These are phyloP conservation scores for Lonicera japonica DNA, from an alignment of 129 eudicot genomes.

Conservation along the genomic window DNA sequence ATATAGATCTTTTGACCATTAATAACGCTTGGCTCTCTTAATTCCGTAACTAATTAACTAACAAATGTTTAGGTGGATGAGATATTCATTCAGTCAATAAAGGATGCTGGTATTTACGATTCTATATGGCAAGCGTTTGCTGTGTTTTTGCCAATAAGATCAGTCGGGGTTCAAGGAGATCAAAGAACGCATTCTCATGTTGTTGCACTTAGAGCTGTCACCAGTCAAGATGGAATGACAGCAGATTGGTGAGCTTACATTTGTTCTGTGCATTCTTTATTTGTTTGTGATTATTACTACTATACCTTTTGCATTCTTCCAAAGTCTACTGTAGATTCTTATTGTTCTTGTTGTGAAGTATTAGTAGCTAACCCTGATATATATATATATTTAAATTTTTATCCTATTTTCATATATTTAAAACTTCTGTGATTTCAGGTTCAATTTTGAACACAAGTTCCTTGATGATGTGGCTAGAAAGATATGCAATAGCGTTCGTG, in stretches of 20 bases:
- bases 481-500: conserved; percentile 80
- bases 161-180: conserved; percentile 99
- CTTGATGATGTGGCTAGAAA: conserved; percentile 60
- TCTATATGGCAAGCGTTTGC: conserved; percentile 98
- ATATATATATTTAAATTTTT: no score
- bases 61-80: conserved; percentile 54
- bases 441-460: conserved; percentile 69
- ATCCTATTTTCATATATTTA: no score
- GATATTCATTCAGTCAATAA: conserved; percentile 82
- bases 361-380: no score
- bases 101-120: conserved; percentile 86
- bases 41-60: no score
- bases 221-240: conserved; percentile 99
- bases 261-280: neutral
- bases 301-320: no score
- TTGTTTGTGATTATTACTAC: neutral
- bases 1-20: neutral
- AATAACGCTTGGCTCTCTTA: no score
- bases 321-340: no score
- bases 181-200: conserved; percentile 87
- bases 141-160: conserved; percentile 59
- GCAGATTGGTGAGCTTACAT: conserved; percentile 68
- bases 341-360: neutral
- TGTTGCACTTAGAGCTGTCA: conserved; percentile 85
- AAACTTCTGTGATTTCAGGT: conserved; percentile 39